Conservation (phyloP, 2,329 filamentous ascomycete species). For the Elsinoe australis region DNA sequence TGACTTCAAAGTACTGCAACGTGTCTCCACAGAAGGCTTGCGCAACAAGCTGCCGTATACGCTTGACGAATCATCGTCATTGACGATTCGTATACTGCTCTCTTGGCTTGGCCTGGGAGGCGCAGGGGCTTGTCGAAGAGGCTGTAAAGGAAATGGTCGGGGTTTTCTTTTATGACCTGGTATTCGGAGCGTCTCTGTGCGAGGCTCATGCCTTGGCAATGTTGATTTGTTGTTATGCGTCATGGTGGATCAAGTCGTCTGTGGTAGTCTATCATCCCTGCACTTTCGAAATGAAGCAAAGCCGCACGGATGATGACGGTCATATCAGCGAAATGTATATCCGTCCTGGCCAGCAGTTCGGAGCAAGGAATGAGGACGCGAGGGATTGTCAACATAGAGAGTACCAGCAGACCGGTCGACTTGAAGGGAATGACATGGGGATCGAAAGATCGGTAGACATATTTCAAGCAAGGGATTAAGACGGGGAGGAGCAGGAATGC, state of each 20-base stretch:
- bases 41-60: neutral
- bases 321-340: conserved; percentile 3
- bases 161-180: conserved; percentile 4
- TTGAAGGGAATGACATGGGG: neutral
- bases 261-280: neutral
- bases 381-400: conserved; percentile 4
- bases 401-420: neutral
- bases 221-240: neutral
- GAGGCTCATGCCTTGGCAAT: conserved; percentile 8
- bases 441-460: conserved; percentile 5
- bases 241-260: neutral
- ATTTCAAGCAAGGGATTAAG: neutral
- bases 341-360: neutral
- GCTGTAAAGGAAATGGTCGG: conserved; percentile 1
- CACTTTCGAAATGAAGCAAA: conserved; percentile 1
- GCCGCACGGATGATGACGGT: conserved; percentile 4
- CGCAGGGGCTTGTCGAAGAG: conserved; percentile 1
- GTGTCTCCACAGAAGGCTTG: conserved; percentile 3
- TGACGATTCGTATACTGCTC: neutral
- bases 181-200: conserved; percentile 7
- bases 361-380: conserved; percentile 14
- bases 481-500: neutral
- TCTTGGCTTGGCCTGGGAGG: neutral
- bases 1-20: conserved; percentile 9
- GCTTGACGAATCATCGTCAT: conserved; percentile 2